Percentiles rank a stretch among this genome's conserved stretches.
Conservation (phyloP, 768 basidiomycete species). For the Dictyophora rubrovolvata region DNA sequence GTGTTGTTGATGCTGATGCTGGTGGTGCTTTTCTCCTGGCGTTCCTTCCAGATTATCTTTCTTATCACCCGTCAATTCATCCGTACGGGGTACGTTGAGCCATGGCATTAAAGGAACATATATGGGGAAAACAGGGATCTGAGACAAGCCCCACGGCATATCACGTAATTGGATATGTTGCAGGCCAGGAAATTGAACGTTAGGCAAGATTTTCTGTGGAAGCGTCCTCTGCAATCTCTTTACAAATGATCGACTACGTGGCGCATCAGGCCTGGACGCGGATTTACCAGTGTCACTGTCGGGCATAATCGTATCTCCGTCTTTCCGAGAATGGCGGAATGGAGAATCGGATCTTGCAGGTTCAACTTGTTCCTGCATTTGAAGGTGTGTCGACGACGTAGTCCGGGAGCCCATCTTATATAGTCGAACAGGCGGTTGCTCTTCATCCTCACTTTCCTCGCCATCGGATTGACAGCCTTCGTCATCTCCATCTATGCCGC, state of each 20-base stretch:
- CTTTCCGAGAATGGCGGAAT: not conserved
- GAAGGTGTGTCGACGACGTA: not conserved
- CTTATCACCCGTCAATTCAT: conserved; percentile 43
- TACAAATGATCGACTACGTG: conserved; percentile 41
- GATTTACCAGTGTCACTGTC: conserved; percentile 8
- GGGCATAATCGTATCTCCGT: not conserved
- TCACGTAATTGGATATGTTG: conserved; percentile 38
- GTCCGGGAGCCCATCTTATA: conserved; percentile 14
- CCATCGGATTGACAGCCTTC: conserved; percentile 62
- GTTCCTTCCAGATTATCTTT: conserved; percentile 23
- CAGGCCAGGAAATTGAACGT: conserved; percentile 47
- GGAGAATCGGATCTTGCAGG: not conserved
- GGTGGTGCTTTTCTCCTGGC: conserved; percentile 23
- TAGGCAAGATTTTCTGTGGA: conserved; percentile 45
- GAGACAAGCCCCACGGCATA: conserved; percentile 43
- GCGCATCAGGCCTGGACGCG: conserved; percentile 20
- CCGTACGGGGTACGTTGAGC: not conserved
- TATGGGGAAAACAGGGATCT: conserved; percentile 72
- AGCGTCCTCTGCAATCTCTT: conserved; percentile 71
- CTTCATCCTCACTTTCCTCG: conserved; percentile 49
- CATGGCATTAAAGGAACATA: conserved; percentile 49
- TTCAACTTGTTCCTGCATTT: not conserved
- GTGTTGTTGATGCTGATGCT: conserved; percentile 15
- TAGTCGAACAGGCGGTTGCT: conserved; percentile 23
- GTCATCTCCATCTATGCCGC: conserved; percentile 30